phyloP scores from a whole-genome alignment of 192 early-diverging fungal genomes.

The Umbelopsis sp. region DNA sequence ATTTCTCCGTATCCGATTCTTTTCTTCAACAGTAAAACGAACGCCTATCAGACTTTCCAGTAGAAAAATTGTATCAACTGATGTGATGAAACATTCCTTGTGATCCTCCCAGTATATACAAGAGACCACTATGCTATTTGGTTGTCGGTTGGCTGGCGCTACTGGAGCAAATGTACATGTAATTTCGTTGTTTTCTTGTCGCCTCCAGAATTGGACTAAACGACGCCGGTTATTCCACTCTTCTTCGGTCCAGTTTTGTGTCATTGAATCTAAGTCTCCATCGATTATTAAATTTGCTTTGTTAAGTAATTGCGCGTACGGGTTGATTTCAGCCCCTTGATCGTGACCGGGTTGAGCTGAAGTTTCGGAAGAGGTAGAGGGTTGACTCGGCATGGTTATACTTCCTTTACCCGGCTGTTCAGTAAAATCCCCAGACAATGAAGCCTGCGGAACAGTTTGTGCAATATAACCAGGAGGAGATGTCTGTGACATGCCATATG shows the following conservation, averaged over 20 bases:
- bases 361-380: slow-evolving; percentile 24
- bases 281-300: slow-evolving; percentile 71
- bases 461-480: slow-evolving; percentile 14
- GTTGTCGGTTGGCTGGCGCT: slow-evolving; percentile 53
- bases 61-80: slow-evolving; percentile 74
- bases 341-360: slow-evolving; percentile 17
- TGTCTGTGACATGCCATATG: slow-evolving; percentile 11
- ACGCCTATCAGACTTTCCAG: slow-evolving; percentile 73
- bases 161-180: slow-evolving; percentile 66
- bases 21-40: slow-evolving; percentile 77
- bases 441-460: background rate
- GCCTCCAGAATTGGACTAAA: slow-evolving; percentile 73
- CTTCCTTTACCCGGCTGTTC: background rate
- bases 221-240: slow-evolving; percentile 64
- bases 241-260: slow-evolving; percentile 64
- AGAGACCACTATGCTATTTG: slow-evolving; percentile 70
- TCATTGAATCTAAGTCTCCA: slow-evolving; percentile 66
- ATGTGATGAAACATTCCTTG: slow-evolving; percentile 73
- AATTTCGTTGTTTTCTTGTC: slow-evolving; percentile 65
- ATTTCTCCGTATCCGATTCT: slow-evolving; percentile 86
- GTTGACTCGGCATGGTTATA: background rate
- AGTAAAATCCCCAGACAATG: background rate
- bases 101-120: slow-evolving; percentile 80
- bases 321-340: slow-evolving; percentile 33
- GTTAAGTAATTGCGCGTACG: slow-evolving; percentile 65